These are phyloP conservation scores for Clonostachys rosea DNA, from an alignment of 2,329 filamentous ascomycete genomes.

Conservation along the genomic window DNA sequence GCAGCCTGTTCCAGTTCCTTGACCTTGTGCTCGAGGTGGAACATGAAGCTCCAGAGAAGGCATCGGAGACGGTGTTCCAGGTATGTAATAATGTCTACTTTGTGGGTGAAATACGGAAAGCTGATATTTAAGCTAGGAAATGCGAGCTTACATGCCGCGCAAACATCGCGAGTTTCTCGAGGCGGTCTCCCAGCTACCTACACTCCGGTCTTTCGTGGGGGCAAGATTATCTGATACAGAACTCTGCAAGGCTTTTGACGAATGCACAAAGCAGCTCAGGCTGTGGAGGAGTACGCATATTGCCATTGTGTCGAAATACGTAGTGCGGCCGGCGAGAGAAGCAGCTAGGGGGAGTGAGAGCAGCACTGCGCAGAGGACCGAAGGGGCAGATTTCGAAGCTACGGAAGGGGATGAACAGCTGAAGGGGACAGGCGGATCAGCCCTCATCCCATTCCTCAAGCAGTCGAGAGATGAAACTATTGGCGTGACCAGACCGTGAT, in stretches of 20 bases:
- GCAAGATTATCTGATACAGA: not conserved
- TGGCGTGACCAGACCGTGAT: not conserved
- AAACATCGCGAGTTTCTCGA: conserved; percentile 8
- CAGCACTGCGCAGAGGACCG: not conserved
- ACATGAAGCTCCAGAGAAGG: conserved; percentile 2
- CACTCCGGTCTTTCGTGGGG: conserved; percentile 6
- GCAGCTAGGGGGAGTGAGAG: not conserved
- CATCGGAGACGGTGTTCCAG: conserved; percentile 5
- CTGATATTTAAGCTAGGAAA: not conserved
- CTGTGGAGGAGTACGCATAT: conserved; percentile 9
- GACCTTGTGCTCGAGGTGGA: conserved; percentile 6
- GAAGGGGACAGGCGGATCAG: conserved; percentile 6
- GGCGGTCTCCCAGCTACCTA: conserved; percentile 2
- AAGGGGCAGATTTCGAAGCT: not conserved
- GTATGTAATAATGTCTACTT: conserved; percentile 1
- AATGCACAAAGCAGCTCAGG: conserved; percentile 5
- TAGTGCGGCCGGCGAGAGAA: conserved; percentile 6
- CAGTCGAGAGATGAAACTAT: conserved; percentile 4
- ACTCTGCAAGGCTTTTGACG: conserved; percentile 3
- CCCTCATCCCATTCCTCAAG: conserved; percentile 8
- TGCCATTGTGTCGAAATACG: conserved; percentile 11
- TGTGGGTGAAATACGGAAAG: not conserved
- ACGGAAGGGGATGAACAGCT: conserved; percentile 1
- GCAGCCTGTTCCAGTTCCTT: conserved; percentile 10
- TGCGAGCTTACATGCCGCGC: conserved; percentile 9